These are phyloP conservation scores for Aspergillus nidulans DNA, from an alignment of 495 filamentous ascomycete species.

Conservation along the genomic window DNA sequence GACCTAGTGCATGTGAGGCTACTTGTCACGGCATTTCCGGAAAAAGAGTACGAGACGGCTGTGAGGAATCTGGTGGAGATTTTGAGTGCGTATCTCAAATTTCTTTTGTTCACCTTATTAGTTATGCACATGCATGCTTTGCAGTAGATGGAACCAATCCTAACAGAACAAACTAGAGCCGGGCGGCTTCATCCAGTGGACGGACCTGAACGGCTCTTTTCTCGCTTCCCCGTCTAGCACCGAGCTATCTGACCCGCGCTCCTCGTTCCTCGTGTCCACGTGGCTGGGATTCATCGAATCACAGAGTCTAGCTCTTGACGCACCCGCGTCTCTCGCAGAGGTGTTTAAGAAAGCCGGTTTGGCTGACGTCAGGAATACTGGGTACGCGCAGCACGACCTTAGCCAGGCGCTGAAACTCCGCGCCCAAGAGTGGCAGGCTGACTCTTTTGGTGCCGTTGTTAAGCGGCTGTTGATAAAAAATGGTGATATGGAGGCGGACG, in stretches of 20 bases:
- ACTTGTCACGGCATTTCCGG: constrained; percentile 11
- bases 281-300: background rate
- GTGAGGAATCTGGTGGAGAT: constrained; percentile 17
- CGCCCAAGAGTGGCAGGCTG: background rate
- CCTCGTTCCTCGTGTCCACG: background rate
- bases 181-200: constrained; percentile 25
- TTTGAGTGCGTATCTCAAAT: constrained; percentile 7
- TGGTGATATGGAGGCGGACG: too few relatives aligned
- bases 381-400: background rate
- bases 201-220: constrained; percentile 12
- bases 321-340: background rate
- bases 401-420: background rate
- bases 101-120: too few relatives aligned
- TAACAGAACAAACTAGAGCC: constrained; percentile 8
- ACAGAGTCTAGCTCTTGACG: background rate
- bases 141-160: too few relatives aligned
- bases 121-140: too few relatives aligned
- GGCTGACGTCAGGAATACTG: background rate
- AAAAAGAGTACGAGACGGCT: constrained; percentile 5
- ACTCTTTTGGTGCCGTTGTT: background rate
- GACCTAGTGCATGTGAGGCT: constrained; percentile 22
- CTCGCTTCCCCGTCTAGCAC: background rate
- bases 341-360: background rate
- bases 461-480: too few relatives aligned
- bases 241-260: background rate